Base-by-base conservation (phyloP, 140 eudicot genomes). In the Oenanthe javanica region DNA sequence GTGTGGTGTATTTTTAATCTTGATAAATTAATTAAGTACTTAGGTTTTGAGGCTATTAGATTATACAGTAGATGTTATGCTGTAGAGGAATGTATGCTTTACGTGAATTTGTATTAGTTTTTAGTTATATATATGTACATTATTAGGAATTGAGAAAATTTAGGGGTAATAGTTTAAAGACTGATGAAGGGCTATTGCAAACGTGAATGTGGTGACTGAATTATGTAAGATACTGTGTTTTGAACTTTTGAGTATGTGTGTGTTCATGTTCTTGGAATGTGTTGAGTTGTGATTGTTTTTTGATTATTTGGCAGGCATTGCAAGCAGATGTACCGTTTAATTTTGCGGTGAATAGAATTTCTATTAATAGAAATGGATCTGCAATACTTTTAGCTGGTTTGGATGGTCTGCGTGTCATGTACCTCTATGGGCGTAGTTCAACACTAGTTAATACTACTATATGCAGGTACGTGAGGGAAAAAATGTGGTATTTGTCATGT, bases 291-390 rank as follows among this genome's bases (percentile, higher is more conserved):
- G 52, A 43, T 43, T 75, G 38, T 27, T 54, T 48, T n/a, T 27
- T 27, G n/a, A 21, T 80, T 80, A 75, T 85, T 57, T 73, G 79
- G n/a, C 75, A 95, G 99, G 97, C 91, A 66, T 75, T 95, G 93
- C 87, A 86, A 87, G 79, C 93, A 67, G 99, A 92, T 71, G 88
- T 81, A 50, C 91, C 86, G 49, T 84, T 90, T 47, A 84, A 81
- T 74, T 95, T 89, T 83, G 79, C 74, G 83, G 95, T 95, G 47
- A 88, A 83, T 81, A 90, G 88, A 81, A 89, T 95, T 63, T 86
- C 90, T 42, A 89, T 92, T 23, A 95, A 95, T 74, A 86, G 90
- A 84, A 93, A 90, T 79, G 97, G 99, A 74, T 92, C 97, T 23
- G 97, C 97, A 4, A 72, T 95, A 51, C 87, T 95, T 52, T 84